Evolutionary conservation across 305 asterid genomes (phyloP).

Genomic region (Ilex paraguariensis): DNA sequence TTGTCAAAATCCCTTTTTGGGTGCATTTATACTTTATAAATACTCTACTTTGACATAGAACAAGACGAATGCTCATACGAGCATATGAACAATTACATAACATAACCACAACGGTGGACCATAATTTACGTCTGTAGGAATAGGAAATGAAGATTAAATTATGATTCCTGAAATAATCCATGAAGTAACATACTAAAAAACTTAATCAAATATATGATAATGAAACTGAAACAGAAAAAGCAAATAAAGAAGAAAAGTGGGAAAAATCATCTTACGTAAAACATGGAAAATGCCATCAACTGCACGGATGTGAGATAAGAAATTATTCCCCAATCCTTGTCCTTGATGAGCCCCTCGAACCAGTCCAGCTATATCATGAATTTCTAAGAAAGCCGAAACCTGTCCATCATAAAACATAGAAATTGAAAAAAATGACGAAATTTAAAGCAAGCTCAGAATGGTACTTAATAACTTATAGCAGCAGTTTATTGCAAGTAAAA

Average conservation of each 20-base stretch:
- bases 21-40: no score
- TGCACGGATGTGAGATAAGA: conserved; percentile 95
- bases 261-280: conserved; percentile 54
- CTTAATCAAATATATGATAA: background rate
- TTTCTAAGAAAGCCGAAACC: conserved; percentile 94
- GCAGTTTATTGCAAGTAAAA: background rate
- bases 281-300: conserved; percentile 99
- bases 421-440: background rate
- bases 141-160: background rate
- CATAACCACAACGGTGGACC: background rate
- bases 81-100: background rate
- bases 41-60: no score
- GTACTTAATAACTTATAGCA: background rate
- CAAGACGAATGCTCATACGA: background rate
- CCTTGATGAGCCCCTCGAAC: conserved; percentile 99
- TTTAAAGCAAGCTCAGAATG: background rate
- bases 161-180: background rate
- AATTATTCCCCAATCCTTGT: conserved; percentile 93
- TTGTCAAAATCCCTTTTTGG: no score
- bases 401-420: conserved; percentile 11
- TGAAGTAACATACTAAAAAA: conserved; percentile 8
- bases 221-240: background rate
- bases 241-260: conserved; percentile 7
- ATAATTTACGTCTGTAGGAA: background rate
- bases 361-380: conserved; percentile 97